Conservation (phyloP, 768 basidiomycete genomes). For the Naganishia antarctica region DNA sequence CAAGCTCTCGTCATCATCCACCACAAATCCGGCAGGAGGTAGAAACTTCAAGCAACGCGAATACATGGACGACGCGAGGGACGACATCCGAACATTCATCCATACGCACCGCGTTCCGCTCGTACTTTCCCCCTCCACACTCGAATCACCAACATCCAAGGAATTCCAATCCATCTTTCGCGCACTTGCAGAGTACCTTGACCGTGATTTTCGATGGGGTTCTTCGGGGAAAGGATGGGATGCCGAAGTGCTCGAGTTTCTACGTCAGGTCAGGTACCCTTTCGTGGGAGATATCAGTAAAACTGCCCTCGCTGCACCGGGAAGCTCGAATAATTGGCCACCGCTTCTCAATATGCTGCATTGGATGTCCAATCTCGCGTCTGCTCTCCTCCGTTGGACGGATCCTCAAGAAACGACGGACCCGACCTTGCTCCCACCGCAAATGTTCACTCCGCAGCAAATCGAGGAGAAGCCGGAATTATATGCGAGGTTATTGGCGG, state of each 20-base stretch:
- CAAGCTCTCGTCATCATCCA: conserved; percentile 51
- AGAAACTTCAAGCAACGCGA: conserved; percentile 61
- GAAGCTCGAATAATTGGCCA: conserved; percentile 89
- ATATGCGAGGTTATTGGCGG: conserved; percentile 12
- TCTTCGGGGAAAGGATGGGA: conserved; percentile 7
- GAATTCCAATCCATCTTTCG: conserved; percentile 83
- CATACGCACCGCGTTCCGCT: conserved; percentile 37
- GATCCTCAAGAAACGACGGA: neutral
- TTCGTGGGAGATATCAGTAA: conserved; percentile 71
- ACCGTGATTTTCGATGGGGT: conserved; percentile 46
- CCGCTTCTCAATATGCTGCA: conserved; percentile 77
- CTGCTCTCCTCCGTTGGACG: conserved; percentile 2
- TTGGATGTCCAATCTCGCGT: conserved; percentile 80
- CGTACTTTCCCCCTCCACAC: conserved; percentile 59
- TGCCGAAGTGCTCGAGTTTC: conserved; percentile 11
- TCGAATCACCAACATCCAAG: conserved; percentile 74
- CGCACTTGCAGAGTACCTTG: conserved; percentile 64
- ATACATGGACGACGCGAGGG: conserved; percentile 72
- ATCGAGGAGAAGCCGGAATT: conserved; percentile 12
- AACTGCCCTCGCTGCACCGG: conserved; percentile 81
- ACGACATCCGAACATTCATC: conserved; percentile 66
- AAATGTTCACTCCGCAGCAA: conserved; percentile 9
- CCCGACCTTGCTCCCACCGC: conserved; percentile 9
- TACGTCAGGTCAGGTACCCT: conserved; percentile 60
- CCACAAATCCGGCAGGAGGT: neutral